phyloP scores from a whole-genome alignment of 768 basidiomycete genomes.

The Chalciporus sphaerocephalus region DNA sequence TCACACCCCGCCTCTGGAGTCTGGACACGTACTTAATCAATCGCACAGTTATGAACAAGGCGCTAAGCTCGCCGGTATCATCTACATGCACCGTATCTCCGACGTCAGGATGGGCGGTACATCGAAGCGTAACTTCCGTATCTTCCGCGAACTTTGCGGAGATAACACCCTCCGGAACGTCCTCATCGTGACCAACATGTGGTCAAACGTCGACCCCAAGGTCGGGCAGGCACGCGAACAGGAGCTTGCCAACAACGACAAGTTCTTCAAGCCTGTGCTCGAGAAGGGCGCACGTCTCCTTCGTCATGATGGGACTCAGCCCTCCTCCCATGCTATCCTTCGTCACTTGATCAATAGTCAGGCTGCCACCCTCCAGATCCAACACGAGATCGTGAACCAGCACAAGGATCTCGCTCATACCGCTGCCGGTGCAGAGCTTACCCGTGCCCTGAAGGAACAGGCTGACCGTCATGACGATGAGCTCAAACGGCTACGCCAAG shows the following conservation, averaged over 20 bases:
- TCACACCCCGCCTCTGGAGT: not conserved
- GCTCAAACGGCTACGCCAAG: constrained; percentile 40
- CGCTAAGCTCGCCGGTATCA: constrained; percentile 45
- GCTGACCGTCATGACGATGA: constrained; percentile 46
- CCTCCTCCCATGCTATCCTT: constrained; percentile 42
- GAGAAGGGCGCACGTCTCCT: constrained; percentile 44
- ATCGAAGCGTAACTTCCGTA: constrained; percentile 46
- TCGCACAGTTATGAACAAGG: constrained; percentile 31
- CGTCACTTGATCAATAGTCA: constrained; percentile 38
- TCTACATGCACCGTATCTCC: constrained; percentile 53
- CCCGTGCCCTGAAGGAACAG: constrained; percentile 46
- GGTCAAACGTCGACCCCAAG: constrained; percentile 39
- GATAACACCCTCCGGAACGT: constrained; percentile 46
- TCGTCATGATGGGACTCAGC: constrained; percentile 39
- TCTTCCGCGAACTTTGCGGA: constrained; percentile 53
- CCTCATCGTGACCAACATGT: constrained; percentile 52
- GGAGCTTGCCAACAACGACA: constrained; percentile 39
- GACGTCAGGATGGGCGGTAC: constrained; percentile 50
- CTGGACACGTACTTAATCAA: not conserved
- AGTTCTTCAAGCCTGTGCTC: constrained; percentile 51
- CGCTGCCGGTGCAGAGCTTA: constrained; percentile 49
- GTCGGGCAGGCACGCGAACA: constrained; percentile 42
- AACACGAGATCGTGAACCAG: constrained; percentile 51
- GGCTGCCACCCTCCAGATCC: constrained; percentile 47
- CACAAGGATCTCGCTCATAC: constrained; percentile 48